These are phyloP conservation scores for Gracilariopsis chorda DNA, from an alignment of 23 red algal genomes.

Conservation along the genomic window DNA sequence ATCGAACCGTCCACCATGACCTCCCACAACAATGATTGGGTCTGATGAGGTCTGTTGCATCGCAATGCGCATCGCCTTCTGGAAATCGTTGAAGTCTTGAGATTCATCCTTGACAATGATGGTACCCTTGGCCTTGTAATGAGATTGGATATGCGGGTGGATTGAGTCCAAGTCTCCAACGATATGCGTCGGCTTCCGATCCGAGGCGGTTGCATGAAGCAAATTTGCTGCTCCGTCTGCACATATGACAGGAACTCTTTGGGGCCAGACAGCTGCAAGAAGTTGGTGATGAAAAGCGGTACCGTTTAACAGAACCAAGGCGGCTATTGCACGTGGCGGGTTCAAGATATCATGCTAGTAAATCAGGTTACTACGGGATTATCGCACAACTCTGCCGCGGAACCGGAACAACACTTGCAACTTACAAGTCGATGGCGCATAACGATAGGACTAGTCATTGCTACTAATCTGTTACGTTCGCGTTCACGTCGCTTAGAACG, in stretches of 20 bases:
- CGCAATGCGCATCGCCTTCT: conserved; percentile 42
- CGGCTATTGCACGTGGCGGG: conserved; percentile 2
- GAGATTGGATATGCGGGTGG: neutral
- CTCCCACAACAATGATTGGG: conserved; percentile 60
- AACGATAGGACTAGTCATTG: neutral
- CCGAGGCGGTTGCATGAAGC: neutral
- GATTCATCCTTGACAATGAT: neutral
- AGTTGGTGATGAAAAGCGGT: neutral
- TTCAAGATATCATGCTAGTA: neutral
- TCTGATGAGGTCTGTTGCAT: neutral
- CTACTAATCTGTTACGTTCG: too few species aligned
- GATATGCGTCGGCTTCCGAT: neutral
- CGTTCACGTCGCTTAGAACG: too few species aligned
- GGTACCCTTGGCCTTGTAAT: conserved; percentile 41
- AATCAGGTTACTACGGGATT: too few species aligned
- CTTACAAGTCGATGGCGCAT: neutral
- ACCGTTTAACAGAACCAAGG: conserved; percentile 53
- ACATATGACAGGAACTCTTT: neutral
- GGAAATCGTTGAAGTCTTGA: conserved; percentile 65
- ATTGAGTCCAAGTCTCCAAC: conserved; percentile 76
- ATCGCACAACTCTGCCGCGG: too few species aligned
- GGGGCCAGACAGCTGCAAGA: conserved; percentile 6
- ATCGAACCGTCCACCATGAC: conserved; percentile 64
- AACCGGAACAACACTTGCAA: neutral
- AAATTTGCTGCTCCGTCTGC: conserved; percentile 58